Percentiles rank a stretch among this genome's conserved stretches.
Conservation (phyloP, 2,329 filamentous ascomycete species). For the Colletotrichum nymphaeae region DNA sequence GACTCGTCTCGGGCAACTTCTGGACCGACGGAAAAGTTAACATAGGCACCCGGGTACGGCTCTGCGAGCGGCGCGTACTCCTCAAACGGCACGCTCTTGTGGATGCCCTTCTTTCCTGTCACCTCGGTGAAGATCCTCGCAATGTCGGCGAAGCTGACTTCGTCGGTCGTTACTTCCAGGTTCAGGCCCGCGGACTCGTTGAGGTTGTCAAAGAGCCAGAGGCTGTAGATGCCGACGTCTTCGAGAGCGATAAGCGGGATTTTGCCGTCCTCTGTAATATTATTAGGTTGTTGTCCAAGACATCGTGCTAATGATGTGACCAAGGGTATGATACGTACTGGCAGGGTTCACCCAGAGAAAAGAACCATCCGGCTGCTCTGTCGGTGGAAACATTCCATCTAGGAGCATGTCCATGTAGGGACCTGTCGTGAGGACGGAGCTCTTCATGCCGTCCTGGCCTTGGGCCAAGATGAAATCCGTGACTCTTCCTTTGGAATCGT, state of each 20-base stretch:
- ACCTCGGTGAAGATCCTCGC: constrained; percentile 21
- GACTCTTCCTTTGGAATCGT: constrained; percentile 39
- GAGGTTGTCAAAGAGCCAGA: constrained; percentile 42
- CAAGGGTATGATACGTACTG: not conserved
- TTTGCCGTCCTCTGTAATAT: not conserved
- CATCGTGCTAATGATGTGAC: not conserved
- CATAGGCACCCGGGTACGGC: constrained; percentile 32
- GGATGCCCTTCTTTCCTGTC: constrained; percentile 10
- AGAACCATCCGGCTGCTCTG: constrained; percentile 31
- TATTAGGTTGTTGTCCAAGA: not conserved
- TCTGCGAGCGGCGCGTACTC: constrained; percentile 10
- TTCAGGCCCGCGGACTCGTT: constrained; percentile 38
- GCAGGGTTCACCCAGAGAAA: not conserved
- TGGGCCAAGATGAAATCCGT: constrained; percentile 36
- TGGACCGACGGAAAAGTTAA: constrained; percentile 28
- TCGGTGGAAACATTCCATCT: constrained; percentile 17
- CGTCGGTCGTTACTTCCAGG: constrained; percentile 39
- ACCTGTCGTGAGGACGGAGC: constrained; percentile 36
- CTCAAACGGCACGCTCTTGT: not conserved
- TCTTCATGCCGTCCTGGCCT: constrained; percentile 36
- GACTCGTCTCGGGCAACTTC: constrained; percentile 35
- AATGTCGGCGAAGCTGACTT: constrained; percentile 37
- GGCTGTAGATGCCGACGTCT: constrained; percentile 40
- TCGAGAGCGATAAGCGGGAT: constrained; percentile 39
- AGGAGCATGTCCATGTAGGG: constrained; percentile 41